These are phyloP conservation scores for Mycosphaerelloides madeirae DNA, from an alignment of 2,329 filamentous ascomycete species.

Conservation along the genomic window DNA sequence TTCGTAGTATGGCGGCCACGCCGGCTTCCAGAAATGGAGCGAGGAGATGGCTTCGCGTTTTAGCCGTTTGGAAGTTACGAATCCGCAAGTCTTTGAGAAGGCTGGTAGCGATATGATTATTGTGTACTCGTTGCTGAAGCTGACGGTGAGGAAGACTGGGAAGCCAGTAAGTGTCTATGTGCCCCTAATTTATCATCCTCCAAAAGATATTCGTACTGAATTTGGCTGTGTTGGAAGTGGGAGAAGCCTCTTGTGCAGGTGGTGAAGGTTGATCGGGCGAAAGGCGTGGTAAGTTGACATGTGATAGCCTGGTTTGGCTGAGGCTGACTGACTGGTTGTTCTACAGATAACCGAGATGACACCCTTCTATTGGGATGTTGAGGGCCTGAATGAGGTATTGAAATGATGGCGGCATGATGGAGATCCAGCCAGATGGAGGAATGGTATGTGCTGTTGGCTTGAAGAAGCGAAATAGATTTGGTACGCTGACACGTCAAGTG, in stretches of 20 bases:
- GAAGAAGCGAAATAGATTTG: no score
- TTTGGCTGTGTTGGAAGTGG: no score
- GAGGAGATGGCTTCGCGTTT: conserved; percentile 29
- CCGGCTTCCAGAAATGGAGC: conserved; percentile 33
- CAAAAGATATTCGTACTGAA: no score
- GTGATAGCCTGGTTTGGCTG: background rate
- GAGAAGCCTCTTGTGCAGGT: conserved; percentile 23
- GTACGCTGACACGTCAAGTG: no score
- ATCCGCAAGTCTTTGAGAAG: conserved; percentile 31
- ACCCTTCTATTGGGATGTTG: conserved; percentile 38
- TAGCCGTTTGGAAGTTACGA: conserved; percentile 29
- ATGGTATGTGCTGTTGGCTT: background rate
- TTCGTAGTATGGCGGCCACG: conserved; percentile 25
- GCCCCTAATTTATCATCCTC: no score
- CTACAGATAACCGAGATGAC: conserved; percentile 29
- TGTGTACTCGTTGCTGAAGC: conserved; percentile 25
- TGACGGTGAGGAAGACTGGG: conserved; percentile 32
- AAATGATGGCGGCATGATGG: background rate
- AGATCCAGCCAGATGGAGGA: background rate
- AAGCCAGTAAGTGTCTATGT: no score
- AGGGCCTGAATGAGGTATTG: conserved; percentile 17
- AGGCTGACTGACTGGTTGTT: no score
- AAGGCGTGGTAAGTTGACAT: conserved; percentile 14
- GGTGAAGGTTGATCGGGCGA: conserved; percentile 32
- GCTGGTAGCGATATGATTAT: conserved; percentile 27